Evolutionary conservation across 257 asterid species (phyloP), one percentile per base, ranked within the genome.

Genomic region (Cynanchum wilfordii): DNA sequence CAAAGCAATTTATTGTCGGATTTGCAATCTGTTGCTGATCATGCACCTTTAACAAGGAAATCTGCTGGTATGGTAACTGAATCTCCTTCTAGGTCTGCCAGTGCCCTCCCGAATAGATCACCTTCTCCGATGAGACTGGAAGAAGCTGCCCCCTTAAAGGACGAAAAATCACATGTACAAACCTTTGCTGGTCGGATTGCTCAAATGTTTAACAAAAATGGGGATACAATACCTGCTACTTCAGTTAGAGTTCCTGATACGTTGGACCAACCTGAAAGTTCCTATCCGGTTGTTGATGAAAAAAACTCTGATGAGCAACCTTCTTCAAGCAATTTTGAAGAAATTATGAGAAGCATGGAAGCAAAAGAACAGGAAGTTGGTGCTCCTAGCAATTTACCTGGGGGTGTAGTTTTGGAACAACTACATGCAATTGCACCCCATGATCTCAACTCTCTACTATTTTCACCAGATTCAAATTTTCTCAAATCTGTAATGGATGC

Each of bases 401-500:
- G 96, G 68, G 97, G 98, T 58, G 83, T 90, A 73, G 89, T 87
- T 78, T 68, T 92, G 45, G 96, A 95, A 79, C 96, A 89, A 76
- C 55, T 87, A 58, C 90, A 90, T 69, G 91, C 83, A 36, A 75
- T 73, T 49, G 56, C 89, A 16, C 94, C 98, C 62, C 81, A 64
- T 57, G 96, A 92, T 62, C 80, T 95, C 85, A 95, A 95, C 78
- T 70, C 85, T 0, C 22, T 89, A 59, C 86, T 95, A 57, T 95
- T 95, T 80, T 90, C 98, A 29, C 87, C 89, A 8, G 93, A 95
- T 47, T 87, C 98, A 4, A 75, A 66, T 76, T 82, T 89, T 77
- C 76, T 72, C 73, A 90, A 84, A 72, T 81, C 96, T n/a, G 79
- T 79, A 19, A 70, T 86, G 9, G 97, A 92, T 11, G 2, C 73